Conservation (phyloP, 768 basidiomycete genomes). For the Tephrocybe sp. region DNA sequence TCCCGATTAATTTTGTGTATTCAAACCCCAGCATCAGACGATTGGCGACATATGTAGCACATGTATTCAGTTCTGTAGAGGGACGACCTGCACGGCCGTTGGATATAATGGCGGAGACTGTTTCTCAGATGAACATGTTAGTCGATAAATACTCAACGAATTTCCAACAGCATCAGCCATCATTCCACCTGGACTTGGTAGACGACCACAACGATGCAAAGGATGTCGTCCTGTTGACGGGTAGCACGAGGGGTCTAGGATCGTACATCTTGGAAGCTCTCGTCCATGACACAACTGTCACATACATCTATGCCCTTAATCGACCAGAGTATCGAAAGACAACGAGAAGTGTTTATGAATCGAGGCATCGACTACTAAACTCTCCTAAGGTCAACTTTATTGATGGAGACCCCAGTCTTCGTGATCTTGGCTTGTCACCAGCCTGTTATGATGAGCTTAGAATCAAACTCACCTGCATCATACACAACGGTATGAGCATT, state of each 20-base stretch:
- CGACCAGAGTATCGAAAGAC: conserved; percentile 21
- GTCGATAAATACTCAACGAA: conserved; percentile 23
- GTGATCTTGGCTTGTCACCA: conserved; percentile 9
- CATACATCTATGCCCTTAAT: conserved; percentile 35
- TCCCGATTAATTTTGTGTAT: conserved; percentile 35
- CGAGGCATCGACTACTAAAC: conserved; percentile 24
- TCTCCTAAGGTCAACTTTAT: conserved; percentile 25
- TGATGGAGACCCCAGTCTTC: conserved; percentile 17
- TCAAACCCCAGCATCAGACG: conserved; percentile 31
- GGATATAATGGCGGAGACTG: background rate
- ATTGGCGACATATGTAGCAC: conserved; percentile 12
- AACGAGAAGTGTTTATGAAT: conserved; percentile 19
- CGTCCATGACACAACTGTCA: conserved; percentile 23
- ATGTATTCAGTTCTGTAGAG: background rate
- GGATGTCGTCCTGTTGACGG: conserved; percentile 29
- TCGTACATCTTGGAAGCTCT: conserved; percentile 31
- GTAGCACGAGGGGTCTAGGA: conserved; percentile 36
- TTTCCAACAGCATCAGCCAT: conserved; percentile 12
- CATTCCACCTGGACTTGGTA: no score
- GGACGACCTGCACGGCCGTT: no score
- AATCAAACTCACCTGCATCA: conserved; percentile 23
- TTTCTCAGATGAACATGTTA: conserved; percentile 20
- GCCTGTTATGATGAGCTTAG: conserved; percentile 10
- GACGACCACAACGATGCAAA: no score
- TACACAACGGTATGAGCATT: conserved; percentile 32